These are phyloP conservation scores for Lasiodiplodia gonubiensis DNA, from an alignment of 2,329 filamentous ascomycete genomes.

Conservation along the genomic window DNA sequence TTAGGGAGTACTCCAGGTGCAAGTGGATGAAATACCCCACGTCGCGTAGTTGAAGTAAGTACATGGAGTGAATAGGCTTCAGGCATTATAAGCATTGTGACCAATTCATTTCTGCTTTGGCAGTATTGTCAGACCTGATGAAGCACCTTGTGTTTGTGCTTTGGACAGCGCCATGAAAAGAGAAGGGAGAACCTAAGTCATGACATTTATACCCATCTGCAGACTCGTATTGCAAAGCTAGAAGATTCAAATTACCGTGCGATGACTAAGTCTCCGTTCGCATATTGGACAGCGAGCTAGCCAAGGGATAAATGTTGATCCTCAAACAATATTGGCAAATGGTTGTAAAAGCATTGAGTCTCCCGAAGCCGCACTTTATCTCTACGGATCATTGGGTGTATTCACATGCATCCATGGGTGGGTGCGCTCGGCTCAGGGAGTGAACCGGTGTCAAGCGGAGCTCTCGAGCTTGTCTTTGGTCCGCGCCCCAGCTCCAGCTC, in stretches of 20 bases:
- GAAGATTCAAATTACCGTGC: background rate
- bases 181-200: background rate
- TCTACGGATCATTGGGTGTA: background rate
- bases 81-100: background rate
- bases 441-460: background rate
- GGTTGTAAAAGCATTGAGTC: background rate
- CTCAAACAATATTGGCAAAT: background rate
- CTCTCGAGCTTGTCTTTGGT: slow-evolving; percentile 1
- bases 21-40: background rate
- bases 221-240: background rate
- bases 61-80: background rate
- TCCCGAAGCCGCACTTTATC: too few relatives aligned
- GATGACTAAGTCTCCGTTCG: background rate
- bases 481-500: slow-evolving; percentile 6
- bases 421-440: background rate
- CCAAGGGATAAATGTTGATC: background rate
- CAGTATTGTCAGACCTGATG: background rate
- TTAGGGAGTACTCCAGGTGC: background rate
- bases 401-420: background rate
- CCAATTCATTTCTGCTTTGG: background rate
- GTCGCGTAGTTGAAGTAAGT: background rate
- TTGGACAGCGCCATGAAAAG: background rate
- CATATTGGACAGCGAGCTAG: background rate
- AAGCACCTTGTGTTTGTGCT: background rate
- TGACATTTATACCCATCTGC: background rate